These are phyloP conservation scores for Aspergillus sp. DNA, from an alignment of 2,329 filamentous ascomycete species.

Conservation along the genomic window DNA sequence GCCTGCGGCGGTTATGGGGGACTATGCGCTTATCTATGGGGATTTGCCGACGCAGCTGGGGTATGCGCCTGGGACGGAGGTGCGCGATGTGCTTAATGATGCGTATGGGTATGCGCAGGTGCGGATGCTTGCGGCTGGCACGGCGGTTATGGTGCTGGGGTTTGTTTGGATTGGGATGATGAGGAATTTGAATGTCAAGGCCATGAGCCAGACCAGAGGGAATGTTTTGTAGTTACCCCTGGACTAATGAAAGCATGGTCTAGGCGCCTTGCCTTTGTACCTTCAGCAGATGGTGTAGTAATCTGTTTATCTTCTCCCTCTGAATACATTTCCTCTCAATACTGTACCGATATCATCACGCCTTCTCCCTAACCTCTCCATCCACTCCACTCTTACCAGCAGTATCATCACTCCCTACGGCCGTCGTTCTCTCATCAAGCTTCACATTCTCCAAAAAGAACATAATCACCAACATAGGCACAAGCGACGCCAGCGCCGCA, in stretches of 20 bases:
- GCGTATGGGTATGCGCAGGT: constrained; percentile 60
- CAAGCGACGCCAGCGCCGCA: constrained; percentile 16
- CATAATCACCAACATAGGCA: constrained; percentile 22
- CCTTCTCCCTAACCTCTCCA: too few species aligned
- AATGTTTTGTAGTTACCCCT: background rate
- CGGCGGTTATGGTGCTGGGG: constrained; percentile 44
- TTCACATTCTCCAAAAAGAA: constrained; percentile 23
- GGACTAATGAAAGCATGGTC: too few species aligned
- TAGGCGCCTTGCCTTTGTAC: too few species aligned
- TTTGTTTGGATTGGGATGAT: constrained; percentile 50
- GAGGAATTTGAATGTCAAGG: constrained; percentile 51
- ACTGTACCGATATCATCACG: too few species aligned
- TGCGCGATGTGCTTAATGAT: constrained; percentile 56
- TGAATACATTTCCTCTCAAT: too few species aligned
- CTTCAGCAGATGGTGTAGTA: too few species aligned
- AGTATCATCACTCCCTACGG: background rate
- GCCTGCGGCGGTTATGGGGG: constrained; percentile 1
- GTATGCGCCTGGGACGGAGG: constrained; percentile 44
- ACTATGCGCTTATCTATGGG: constrained; percentile 13
- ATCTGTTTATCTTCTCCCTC: too few species aligned
- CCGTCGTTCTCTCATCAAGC: constrained; percentile 15
- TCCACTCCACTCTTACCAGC: background rate
- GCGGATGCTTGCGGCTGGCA: constrained; percentile 54
- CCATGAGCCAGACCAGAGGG: constrained; percentile 53
- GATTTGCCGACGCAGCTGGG: constrained; percentile 12